A percentile compares a stretch with the other conserved stretches of the same genome.
phyloP scores from a whole-genome alignment of 1,284 basidiomycete species.

The Golubevia sp. region DNA sequence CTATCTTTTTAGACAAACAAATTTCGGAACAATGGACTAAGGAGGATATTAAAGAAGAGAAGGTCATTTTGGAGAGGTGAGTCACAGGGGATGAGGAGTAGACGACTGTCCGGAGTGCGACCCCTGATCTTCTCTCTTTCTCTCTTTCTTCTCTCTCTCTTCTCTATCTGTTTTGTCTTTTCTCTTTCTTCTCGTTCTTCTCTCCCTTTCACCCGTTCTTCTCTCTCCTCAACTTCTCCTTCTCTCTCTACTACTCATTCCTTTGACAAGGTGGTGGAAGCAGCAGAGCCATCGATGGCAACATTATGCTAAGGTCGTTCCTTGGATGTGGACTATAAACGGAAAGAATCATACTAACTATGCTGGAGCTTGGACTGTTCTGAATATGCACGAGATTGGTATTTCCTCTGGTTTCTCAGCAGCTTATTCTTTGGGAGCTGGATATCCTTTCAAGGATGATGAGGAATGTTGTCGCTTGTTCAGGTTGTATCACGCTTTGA shows the following conservation, averaged over 20 bases:
- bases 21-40: slow-evolving; percentile 67
- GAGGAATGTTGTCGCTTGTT: slow-evolving; percentile 65
- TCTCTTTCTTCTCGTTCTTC: too few species aligned
- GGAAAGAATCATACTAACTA: slow-evolving; percentile 65
- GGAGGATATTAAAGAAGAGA: slow-evolving; percentile 66
- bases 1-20: slow-evolving; percentile 70
- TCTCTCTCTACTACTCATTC: too few species aligned
- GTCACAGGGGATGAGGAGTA: too few species aligned
- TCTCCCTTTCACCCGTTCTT: too few species aligned
- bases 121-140: too few species aligned
- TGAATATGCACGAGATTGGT: slow-evolving; percentile 70
- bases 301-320: slow-evolving; percentile 68
- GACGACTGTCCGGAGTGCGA: too few species aligned
- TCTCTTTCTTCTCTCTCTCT: too few species aligned
- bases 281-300: slow-evolving; percentile 70
- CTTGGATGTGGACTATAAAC: slow-evolving; percentile 71
- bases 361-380: slow-evolving; percentile 63
- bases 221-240: too few species aligned
- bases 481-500: slow-evolving; percentile 65
- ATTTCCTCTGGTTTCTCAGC: slow-evolving; percentile 70
- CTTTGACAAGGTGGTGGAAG: slow-evolving; percentile 74
- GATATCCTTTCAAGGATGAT: slow-evolving; percentile 63
- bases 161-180: too few species aligned
- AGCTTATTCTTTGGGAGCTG: slow-evolving; percentile 69
- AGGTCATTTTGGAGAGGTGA: slow-evolving; percentile 67